phyloP scores from a whole-genome alignment of 2,329 filamentous ascomycete genomes.

The Rhexocercosporidium sp. region DNA sequence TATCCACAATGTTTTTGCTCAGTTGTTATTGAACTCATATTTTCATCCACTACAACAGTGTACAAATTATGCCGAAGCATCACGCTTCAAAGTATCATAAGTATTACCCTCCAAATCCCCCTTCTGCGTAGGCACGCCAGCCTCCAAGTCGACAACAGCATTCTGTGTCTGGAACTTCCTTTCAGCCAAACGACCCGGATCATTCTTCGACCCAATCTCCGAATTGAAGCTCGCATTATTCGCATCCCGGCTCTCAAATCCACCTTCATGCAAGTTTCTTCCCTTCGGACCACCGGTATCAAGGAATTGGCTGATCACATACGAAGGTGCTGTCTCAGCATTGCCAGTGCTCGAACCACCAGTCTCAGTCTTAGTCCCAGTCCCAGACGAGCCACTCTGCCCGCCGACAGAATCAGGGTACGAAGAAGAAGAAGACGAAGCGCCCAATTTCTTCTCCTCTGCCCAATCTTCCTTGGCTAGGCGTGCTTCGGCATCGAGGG shows the following conservation, averaged over 20 bases:
- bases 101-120: constrained; percentile 29
- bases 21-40: neutral
- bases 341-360: constrained; percentile 27
- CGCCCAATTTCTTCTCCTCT: constrained; percentile 33
- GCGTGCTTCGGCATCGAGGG: constrained; percentile 36
- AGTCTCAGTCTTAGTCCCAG: constrained; percentile 4
- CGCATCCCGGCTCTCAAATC: constrained; percentile 34
- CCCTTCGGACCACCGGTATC: constrained; percentile 36
- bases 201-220: constrained; percentile 53
- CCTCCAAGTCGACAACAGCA: constrained; percentile 28
- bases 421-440: constrained; percentile 5
- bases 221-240: constrained; percentile 43
- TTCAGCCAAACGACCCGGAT: constrained; percentile 54
- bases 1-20: constrained; percentile 6
- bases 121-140: constrained; percentile 33
- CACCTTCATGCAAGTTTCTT: constrained; percentile 39
- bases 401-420: constrained; percentile 30
- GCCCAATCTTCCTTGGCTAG: constrained; percentile 32
- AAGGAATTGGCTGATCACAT: constrained; percentile 36
- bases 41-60: neutral
- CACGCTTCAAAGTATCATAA: constrained; percentile 30
- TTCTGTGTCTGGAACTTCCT: constrained; percentile 45
- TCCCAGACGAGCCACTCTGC: constrained; percentile 23
- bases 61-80: constrained; percentile 30
- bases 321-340: constrained; percentile 35